These are phyloP conservation scores for Groenewaldozyma tartarivorans DNA, from an alignment of 805 yeast genomes.

Conservation along the genomic window DNA sequence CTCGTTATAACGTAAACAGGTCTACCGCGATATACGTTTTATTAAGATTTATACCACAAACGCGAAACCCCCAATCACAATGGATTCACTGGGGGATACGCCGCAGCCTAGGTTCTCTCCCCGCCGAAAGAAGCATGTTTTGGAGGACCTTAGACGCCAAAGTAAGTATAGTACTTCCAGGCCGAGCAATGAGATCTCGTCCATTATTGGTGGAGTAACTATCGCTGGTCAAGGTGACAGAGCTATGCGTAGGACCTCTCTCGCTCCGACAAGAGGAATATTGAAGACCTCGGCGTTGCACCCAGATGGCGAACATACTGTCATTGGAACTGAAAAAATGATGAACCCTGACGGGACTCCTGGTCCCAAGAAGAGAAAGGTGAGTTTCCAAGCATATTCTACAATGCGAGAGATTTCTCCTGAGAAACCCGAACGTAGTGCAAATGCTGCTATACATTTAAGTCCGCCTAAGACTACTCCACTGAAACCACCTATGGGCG, in stretches of 20 bases:
- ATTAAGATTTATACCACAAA: no score
- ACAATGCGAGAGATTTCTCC: neutral
- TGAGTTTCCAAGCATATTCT: neutral
- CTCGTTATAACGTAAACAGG: no score
- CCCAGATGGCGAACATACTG: slow-evolving; percentile 26
- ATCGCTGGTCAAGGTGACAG: neutral
- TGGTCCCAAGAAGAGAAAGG: neutral
- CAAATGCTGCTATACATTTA: neutral
- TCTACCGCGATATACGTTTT: no score
- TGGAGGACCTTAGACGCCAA: no score
- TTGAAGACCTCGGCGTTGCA: slow-evolving; percentile 24
- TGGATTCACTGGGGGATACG: no score
- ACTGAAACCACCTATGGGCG: neutral
- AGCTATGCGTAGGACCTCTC: neutral
- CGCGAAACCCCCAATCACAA: no score
- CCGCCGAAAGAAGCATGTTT: no score
- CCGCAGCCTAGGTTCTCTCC: no score
- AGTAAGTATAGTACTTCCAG: no score
- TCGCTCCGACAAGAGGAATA: slow-evolving; percentile 33
- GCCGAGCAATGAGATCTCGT: neutral
- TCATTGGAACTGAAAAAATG: slow-evolving; percentile 29
- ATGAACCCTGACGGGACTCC: slow-evolving; percentile 2
- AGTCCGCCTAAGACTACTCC: neutral
- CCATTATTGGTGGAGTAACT: neutral
- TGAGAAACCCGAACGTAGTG: neutral